A percentile compares a stretch with the other conserved stretches of the same genome.
phyloP scores from a whole-genome alignment of 2,329 filamentous ascomycete genomes.

The Pseudogymnoascus sp. region DNA sequence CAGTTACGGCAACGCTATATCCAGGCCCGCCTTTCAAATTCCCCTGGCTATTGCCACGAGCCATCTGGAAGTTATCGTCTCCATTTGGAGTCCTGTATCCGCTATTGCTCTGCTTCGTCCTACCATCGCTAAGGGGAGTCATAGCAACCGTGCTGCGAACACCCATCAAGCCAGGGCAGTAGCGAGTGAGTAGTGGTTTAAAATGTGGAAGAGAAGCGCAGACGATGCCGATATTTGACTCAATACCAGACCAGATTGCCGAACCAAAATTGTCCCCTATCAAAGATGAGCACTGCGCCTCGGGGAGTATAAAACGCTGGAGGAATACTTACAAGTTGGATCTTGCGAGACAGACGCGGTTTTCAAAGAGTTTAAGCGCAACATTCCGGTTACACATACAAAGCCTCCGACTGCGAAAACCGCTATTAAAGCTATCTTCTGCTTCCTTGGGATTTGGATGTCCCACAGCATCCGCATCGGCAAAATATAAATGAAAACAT shows the following conservation, averaged over 20 bases:
- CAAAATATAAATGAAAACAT: slow-evolving; percentile 15
- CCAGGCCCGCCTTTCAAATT: not conserved
- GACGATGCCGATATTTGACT: not conserved
- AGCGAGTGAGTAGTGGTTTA: not conserved
- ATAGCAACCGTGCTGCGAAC: not conserved
- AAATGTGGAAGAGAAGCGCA: slow-evolving; percentile 1
- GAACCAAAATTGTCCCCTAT: slow-evolving; percentile 1
- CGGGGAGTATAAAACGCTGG: not conserved
- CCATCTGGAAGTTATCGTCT: not conserved
- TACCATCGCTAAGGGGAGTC: not conserved
- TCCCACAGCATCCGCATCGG: slow-evolving; percentile 16
- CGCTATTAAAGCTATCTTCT: slow-evolving; percentile 17
- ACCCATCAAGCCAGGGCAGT: slow-evolving; percentile 5
- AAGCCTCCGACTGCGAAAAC: slow-evolving; percentile 20
- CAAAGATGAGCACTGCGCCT: not conserved
- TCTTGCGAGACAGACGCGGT: slow-evolving; percentile 10
- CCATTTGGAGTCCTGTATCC: not conserved
- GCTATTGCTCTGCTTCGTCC: not conserved
- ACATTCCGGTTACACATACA: slow-evolving; percentile 16
- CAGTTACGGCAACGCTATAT: slow-evolving; percentile 1
- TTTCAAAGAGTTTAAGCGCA: slow-evolving; percentile 14
- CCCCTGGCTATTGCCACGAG: not conserved
- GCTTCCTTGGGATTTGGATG: slow-evolving; percentile 15
- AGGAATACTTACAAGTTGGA: slow-evolving; percentile 7
- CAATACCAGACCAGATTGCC: not conserved